A percentile compares a stretch with the other conserved stretches of the same genome.
Conservation (phyloP, 495 filamentous ascomycete genomes). For the Echria macrotheca region DNA sequence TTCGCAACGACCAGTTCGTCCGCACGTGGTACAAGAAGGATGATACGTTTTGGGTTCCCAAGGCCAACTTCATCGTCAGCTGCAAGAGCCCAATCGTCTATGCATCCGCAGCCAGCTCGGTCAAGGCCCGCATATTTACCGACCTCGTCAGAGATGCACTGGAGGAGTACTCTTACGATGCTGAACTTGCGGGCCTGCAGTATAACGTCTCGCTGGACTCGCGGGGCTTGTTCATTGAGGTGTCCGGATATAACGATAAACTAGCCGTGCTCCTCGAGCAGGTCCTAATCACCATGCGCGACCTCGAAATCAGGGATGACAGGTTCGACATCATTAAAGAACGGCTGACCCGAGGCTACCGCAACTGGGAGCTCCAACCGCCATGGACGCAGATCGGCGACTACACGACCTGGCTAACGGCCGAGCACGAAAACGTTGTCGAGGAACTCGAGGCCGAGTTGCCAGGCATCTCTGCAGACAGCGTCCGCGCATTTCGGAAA, state of each 20-base stretch:
- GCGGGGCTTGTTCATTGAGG: slow-evolving; percentile 69
- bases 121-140: slow-evolving; percentile 76
- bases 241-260: slow-evolving; percentile 95
- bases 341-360: slow-evolving; percentile 63
- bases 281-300: slow-evolving; percentile 79
- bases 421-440: slow-evolving; percentile 71
- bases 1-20: slow-evolving; percentile 76
- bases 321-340: slow-evolving; percentile 93
- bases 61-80: slow-evolving; percentile 76
- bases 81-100: slow-evolving; percentile 73
- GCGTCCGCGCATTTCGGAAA: slow-evolving; percentile 71
- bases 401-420: slow-evolving; percentile 71
- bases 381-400: slow-evolving; percentile 90
- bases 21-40: slow-evolving; percentile 99
- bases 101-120: slow-evolving; percentile 67
- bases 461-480: slow-evolving; percentile 63
- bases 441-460: slow-evolving; percentile 78
- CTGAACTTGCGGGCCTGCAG: slow-evolving; percentile 84
- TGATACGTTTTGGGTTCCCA: slow-evolving; percentile 97
- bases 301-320: slow-evolving; percentile 73
- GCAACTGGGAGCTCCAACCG: slow-evolving; percentile 80
- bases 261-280: slow-evolving; percentile 87
- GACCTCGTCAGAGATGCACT: slow-evolving; percentile 85
- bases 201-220: slow-evolving; percentile 69
- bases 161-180: slow-evolving; percentile 94